Conservation (phyloP, 1,284 basidiomycete species). For the Phylloboletellus chloephorus region DNA sequence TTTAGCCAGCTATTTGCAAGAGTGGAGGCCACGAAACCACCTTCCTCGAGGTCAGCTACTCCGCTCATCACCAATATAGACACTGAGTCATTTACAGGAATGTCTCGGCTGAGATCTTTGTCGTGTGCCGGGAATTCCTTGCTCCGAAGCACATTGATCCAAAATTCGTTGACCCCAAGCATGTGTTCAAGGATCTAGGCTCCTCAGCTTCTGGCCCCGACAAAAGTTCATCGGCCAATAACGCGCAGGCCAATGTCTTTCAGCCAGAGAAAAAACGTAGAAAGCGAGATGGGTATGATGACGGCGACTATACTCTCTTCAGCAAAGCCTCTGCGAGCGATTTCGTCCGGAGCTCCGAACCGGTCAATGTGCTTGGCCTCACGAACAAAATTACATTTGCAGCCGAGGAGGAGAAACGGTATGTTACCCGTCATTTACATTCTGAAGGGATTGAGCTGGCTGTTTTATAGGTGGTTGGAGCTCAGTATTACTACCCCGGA, state of each 20-base stretch:
- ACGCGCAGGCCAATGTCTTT: conserved; percentile 85
- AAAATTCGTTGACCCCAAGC: conserved; percentile 95
- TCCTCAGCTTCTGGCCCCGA: conserved; percentile 46
- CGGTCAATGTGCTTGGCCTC: conserved; percentile 77
- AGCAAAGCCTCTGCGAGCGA: conserved; percentile 69
- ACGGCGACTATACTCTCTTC: conserved; percentile 91
- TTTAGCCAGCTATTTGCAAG: conserved; percentile 95
- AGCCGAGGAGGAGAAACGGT: conserved; percentile 83
- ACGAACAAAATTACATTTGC: conserved; percentile 83
- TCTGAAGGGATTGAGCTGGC: conserved; percentile 6
- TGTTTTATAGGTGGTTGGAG: conserved; percentile 57
- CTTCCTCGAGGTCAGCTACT: conserved; percentile 78
- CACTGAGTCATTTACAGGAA: conserved; percentile 53
- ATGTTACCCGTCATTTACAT: conserved; percentile 23
- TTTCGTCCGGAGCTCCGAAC: conserved; percentile 71
- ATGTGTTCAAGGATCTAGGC: conserved; percentile 93
- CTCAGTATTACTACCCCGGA: conserved; percentile 75
- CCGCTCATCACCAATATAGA: conserved; percentile 1
- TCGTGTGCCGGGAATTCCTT: conserved; percentile 94
- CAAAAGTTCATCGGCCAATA: conserved; percentile 50
- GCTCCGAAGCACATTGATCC: conserved; percentile 96
- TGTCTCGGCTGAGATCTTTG: conserved; percentile 99
- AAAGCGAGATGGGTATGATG: conserved; percentile 92
- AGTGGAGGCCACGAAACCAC: conserved; percentile 98
- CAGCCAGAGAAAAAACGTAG: conserved; percentile 96